Evolutionary conservation across 345 rosid genomes (phyloP).

Genomic region (Euphorbia pulcherrima): DNA sequence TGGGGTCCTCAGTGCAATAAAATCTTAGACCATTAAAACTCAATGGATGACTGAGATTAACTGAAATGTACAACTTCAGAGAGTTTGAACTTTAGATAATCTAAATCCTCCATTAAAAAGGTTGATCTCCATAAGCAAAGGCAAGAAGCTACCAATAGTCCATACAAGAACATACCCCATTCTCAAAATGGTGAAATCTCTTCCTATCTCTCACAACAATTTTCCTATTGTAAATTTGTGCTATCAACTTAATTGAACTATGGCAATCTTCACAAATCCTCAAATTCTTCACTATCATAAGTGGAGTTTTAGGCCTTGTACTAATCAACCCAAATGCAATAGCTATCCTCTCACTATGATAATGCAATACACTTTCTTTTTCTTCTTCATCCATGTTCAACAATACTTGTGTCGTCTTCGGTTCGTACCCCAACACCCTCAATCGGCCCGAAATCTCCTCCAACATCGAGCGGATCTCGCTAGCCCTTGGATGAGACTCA

Average conservation of each 20-base stretch:
- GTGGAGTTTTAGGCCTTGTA: conserved; percentile 35
- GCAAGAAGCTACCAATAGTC: conserved; percentile 4
- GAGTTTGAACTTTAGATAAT: too few relatives aligned
- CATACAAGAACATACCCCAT: conserved; percentile 70
- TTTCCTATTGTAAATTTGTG: conserved; percentile 55
- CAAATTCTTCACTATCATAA: conserved; percentile 47
- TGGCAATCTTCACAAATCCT: conserved; percentile 50
- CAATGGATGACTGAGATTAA: too few relatives aligned
- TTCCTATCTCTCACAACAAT: conserved; percentile 63
- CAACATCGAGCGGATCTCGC: conserved; percentile 40
- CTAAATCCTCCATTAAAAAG: too few relatives aligned
- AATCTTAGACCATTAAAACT: too few relatives aligned
- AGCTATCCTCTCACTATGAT: conserved; percentile 56
- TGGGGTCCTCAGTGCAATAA: too few relatives aligned
- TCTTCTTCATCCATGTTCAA: conserved; percentile 53
- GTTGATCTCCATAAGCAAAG: background rate
- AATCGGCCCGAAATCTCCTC: conserved; percentile 40
- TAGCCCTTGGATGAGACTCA: conserved; percentile 35
- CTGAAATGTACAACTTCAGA: too few relatives aligned
- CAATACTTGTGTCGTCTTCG: conserved; percentile 38
- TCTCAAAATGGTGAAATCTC: conserved; percentile 72
- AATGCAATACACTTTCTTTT: conserved; percentile 43
- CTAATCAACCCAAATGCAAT: conserved; percentile 47
- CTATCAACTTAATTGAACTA: conserved; percentile 35
- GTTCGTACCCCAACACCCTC: conserved; percentile 45